phyloP scores from a whole-genome alignment of 2,329 filamentous ascomycete genomes.

The Aspergillus melleus region DNA sequence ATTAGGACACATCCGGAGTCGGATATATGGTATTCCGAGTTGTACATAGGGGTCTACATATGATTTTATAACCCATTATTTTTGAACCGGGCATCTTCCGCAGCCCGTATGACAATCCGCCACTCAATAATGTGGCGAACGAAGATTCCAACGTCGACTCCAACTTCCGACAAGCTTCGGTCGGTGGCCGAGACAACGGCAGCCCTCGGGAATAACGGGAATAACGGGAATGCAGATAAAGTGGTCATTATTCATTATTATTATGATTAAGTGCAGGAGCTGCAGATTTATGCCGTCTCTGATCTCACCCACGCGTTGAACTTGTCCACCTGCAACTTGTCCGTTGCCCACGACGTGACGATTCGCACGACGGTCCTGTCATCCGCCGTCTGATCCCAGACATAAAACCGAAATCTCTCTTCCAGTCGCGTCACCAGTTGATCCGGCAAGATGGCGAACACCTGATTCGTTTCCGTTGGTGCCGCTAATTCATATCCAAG shows the following conservation, averaged over 20 bases:
- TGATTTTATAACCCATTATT: too few species aligned
- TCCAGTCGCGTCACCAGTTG: conserved; percentile 42
- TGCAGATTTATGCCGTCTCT: conserved; percentile 17
- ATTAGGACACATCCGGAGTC: neutral
- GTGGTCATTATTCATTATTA: neutral
- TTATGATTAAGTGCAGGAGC: neutral
- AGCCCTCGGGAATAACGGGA: too few species aligned
- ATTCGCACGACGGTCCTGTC: conserved; percentile 46
- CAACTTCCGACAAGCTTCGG: too few species aligned
- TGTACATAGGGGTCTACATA: neutral
- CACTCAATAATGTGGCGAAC: too few species aligned
- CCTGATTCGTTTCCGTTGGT: conserved; percentile 54
- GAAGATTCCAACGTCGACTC: too few species aligned
- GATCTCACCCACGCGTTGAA: conserved; percentile 32
- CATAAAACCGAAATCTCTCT: conserved; percentile 49
- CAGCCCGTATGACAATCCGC: too few species aligned
- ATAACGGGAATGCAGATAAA: neutral
- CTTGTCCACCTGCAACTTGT: conserved; percentile 42
- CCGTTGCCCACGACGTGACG: conserved; percentile 55
- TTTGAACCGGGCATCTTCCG: too few species aligned
- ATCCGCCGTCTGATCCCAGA: conserved; percentile 48
- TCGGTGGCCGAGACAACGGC: too few species aligned
- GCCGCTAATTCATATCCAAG: conserved; percentile 47
- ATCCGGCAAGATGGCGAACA: conserved; percentile 49
- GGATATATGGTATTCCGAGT: neutral